Evolutionary conservation across 2,329 filamentous ascomycete genomes (phyloP), one percentile per base, ranked within the genome.

Genomic region (Arthrobotrys pseudoclavata): DNA sequence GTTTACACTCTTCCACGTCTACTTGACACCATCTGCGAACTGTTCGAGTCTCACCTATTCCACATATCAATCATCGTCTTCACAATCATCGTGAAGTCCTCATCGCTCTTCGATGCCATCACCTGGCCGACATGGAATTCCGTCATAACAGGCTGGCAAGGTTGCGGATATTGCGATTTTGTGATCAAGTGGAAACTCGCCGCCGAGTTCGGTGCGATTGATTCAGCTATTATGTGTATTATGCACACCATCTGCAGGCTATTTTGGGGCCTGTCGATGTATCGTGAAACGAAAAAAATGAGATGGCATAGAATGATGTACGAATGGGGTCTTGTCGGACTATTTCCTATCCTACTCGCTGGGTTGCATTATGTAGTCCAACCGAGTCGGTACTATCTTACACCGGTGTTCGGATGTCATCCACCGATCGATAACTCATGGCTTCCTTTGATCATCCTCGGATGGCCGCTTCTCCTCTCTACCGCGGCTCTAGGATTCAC

Each of bases 41-140:
- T 72, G 26, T 22, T 64, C 18, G 60, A 66, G 20, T 72, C 69
- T 26, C 69, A 72, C 26, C 42, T 42, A 29, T 72, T 72, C 60
- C 69, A 72, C 55, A 48, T 72, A 13, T 60, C 69, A 1, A 42
- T 60, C 26, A 72, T 72, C 37, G 2, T 60, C 37, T 22, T 57
- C n/a, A 72, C 61, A 15, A 53, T 60, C 37, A 22, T 34, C 37
- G 20, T 60, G 60, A 72, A 42, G 12, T 60, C 20, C 29, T 64
- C 18, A 22, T 66, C 34, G 29, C 47, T 15, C 57, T 47, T 42
- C 50, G 47, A 92, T 81, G 85, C 89, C 1, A 82, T 91, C 61
- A 86, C 91, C 76, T 92, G 90, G 90, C 86, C 87, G 0, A 87
- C 85, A 6, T 88, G 90, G 79, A 84, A 91, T 79, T 80, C 87